Percentiles rank a stretch among this genome's conserved stretches.
Evolutionary conservation across 768 basidiomycete species (phyloP).

Genomic region (Calocera viscosa): DNA sequence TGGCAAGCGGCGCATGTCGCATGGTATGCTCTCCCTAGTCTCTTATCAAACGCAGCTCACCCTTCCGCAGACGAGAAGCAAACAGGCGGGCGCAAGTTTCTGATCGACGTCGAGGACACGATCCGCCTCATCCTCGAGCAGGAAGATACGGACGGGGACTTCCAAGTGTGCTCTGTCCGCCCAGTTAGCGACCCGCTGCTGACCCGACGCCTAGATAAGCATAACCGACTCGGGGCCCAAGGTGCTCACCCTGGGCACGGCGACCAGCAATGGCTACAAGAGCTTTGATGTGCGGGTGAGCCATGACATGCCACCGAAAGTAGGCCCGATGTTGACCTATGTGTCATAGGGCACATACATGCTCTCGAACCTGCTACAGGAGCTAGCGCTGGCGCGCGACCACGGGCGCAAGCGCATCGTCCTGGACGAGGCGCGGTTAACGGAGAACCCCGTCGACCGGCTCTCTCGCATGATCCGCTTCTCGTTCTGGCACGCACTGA

Average conservation of each 20-base stretch:
- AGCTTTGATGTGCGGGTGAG: constrained; percentile 84
- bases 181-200: neutral
- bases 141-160: constrained; percentile 94
- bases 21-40: constrained; percentile 33
- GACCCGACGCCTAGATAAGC: constrained; percentile 44
- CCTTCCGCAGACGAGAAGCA: constrained; percentile 54
- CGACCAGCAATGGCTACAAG: constrained; percentile 96
- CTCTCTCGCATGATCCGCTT: constrained; percentile 94
- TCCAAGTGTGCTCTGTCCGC: constrained; percentile 39
- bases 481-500: constrained; percentile 97
- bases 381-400: constrained; percentile 90
- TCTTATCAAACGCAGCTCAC: too few relatives aligned
- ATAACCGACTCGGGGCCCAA: constrained; percentile 95
- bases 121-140: constrained; percentile 92
- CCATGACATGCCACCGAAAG: too few relatives aligned
- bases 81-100: constrained; percentile 62
- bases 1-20: constrained; percentile 70
- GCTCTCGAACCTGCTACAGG: constrained; percentile 97
- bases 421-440: constrained; percentile 94
- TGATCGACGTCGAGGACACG: constrained; percentile 97
- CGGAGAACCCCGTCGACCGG: constrained; percentile 94
- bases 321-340: constrained; percentile 2
- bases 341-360: constrained; percentile 85
- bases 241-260: constrained; percentile 89
- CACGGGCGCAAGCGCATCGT: constrained; percentile 93